Evolutionary conservation across 1,284 basidiomycete species (phyloP).

Genomic region (Leccinum insolens): DNA sequence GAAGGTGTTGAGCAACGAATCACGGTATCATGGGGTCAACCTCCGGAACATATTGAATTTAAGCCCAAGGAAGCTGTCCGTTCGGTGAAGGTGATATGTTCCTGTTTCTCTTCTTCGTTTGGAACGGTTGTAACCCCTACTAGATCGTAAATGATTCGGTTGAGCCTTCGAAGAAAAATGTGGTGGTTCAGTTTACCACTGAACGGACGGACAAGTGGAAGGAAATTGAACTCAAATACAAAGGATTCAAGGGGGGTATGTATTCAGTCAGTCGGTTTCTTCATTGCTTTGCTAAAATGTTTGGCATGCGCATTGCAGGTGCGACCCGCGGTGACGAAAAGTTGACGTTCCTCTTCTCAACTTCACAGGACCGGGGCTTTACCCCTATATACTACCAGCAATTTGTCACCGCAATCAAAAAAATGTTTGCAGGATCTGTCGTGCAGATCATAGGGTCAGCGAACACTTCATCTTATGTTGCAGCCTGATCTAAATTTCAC

Average conservation of each 20-base stretch:
- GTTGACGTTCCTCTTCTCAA: slow-evolving; percentile 30
- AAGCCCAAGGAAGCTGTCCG: slow-evolving; percentile 19
- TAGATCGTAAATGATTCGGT: slow-evolving; percentile 29
- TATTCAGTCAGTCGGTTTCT: background rate
- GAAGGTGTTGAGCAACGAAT: slow-evolving; percentile 11
- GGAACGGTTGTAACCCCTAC: background rate
- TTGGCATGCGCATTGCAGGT: slow-evolving; percentile 18
- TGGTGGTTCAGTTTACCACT: slow-evolving; percentile 29
- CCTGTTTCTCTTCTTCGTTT: background rate
- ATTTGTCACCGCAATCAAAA: slow-evolving; percentile 20
- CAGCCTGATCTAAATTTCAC: background rate
- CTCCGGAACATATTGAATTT: slow-evolving; percentile 18
- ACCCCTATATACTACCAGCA: slow-evolving; percentile 19
- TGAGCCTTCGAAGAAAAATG: slow-evolving; percentile 14
- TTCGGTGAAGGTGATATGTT: slow-evolving; percentile 19
- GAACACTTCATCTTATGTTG: background rate
- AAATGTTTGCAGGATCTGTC: background rate
- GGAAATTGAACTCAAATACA: slow-evolving; percentile 13
- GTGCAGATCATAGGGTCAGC: slow-evolving; percentile 23
- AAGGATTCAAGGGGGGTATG: slow-evolving; percentile 30
- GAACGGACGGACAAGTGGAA: slow-evolving; percentile 12
- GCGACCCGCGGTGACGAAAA: slow-evolving; percentile 1
- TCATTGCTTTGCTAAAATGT: slow-evolving; percentile 1
- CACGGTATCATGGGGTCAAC: slow-evolving; percentile 15
- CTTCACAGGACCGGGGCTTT: slow-evolving; percentile 19